These are phyloP conservation scores for Nectriaceae sp. DNA, from an alignment of 2,329 filamentous ascomycete genomes.

Conservation along the genomic window DNA sequence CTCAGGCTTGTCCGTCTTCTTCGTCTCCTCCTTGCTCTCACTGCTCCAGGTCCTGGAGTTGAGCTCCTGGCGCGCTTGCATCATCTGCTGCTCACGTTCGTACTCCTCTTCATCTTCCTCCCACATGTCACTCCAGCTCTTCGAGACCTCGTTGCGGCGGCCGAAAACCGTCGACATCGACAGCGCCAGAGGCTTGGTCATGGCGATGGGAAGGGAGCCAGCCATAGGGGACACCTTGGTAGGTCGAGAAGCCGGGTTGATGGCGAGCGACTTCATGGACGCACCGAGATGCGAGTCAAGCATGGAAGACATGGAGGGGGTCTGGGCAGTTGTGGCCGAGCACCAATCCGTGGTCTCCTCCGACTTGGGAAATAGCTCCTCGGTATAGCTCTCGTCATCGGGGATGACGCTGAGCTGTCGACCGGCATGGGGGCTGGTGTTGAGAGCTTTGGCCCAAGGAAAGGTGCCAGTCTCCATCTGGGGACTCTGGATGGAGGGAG, in stretches of 20 bases:
- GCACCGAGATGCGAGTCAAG: constrained; percentile 79
- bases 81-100: constrained; percentile 61
- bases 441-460: constrained; percentile 91
- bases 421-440: constrained; percentile 71
- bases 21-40: constrained; percentile 56
- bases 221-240: constrained; percentile 59
- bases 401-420: constrained; percentile 88
- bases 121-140: constrained; percentile 99
- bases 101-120: constrained; percentile 83
- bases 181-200: constrained; percentile 71
- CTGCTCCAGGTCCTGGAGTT: constrained; percentile 81
- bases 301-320: constrained; percentile 81
- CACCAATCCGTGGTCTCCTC: constrained; percentile 76
- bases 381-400: constrained; percentile 75
- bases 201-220: constrained; percentile 75
- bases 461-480: constrained; percentile 80
- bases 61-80: constrained; percentile 57
- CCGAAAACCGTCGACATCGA: constrained; percentile 82
- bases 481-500: constrained; percentile 90
- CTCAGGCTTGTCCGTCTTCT: constrained; percentile 23
- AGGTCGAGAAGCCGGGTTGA: constrained; percentile 44
- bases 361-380: constrained; percentile 84
- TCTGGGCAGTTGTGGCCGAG: constrained; percentile 72
- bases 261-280: constrained; percentile 75
- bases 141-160: constrained; percentile 79